phyloP scores from a whole-genome alignment of 2,329 filamentous ascomycete genomes.

The Chrysoporthe deuterocubensis region DNA sequence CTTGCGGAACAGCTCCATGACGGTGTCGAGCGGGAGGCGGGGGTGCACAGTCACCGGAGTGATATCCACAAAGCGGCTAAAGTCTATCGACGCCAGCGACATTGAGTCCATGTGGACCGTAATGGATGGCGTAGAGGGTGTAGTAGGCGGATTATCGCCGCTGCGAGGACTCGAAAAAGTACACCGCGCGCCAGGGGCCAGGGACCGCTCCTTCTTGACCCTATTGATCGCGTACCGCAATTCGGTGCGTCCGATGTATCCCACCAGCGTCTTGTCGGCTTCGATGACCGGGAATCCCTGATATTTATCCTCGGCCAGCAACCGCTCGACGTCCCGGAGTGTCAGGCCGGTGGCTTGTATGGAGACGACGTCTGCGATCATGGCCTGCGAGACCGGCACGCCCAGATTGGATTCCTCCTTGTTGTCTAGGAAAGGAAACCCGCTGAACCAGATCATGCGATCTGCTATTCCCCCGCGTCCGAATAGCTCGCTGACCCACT shows the following conservation, averaged over 20 bases:
- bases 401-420: constrained; percentile 98
- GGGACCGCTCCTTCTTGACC: constrained; percentile 68
- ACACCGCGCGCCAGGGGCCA: constrained; percentile 73
- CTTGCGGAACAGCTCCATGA: constrained; percentile 98
- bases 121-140: constrained; percentile 47
- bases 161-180: constrained; percentile 63
- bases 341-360: constrained; percentile 76
- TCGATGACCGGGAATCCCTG: constrained; percentile 90
- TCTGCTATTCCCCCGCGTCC: constrained; percentile 92
- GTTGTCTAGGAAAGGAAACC: constrained; percentile 94
- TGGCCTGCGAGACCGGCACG: constrained; percentile 87
- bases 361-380: constrained; percentile 77
- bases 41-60: constrained; percentile 92
- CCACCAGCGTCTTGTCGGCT: constrained; percentile 73
- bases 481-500: constrained; percentile 87
- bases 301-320: constrained; percentile 79
- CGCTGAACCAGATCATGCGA: constrained; percentile 98
- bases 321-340: constrained; percentile 74
- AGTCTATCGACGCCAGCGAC: constrained; percentile 64
- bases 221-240: constrained; percentile 88
- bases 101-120: constrained; percentile 43
- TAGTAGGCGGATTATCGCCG: constrained; percentile 26
- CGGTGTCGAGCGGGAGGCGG: constrained; percentile 87
- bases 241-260: constrained; percentile 92
- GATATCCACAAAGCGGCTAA: constrained; percentile 84